Evolutionary conservation across 148 eudicot genomes (phyloP).

Genomic region (Polygonum maritimum): DNA sequence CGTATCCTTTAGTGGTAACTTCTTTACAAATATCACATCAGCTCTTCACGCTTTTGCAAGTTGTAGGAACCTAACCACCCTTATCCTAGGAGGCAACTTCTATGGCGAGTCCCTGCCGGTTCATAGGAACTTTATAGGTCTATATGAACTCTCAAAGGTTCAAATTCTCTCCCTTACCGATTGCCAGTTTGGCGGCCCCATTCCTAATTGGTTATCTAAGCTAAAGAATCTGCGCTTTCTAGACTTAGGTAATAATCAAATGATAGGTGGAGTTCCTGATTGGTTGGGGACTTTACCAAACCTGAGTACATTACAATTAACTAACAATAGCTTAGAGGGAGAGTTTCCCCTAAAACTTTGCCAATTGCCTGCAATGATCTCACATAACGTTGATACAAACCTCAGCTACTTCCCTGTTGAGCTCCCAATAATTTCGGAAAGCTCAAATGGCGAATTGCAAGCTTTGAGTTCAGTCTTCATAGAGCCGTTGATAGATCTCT

Average conservation of each 20-base stretch:
- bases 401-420: neutral
- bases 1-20: slow-evolving; percentile 61
- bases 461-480: slow-evolving; percentile 16
- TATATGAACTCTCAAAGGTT: slow-evolving; percentile 41
- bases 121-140: slow-evolving; percentile 22
- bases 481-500: slow-evolving; percentile 41
- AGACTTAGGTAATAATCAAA: slow-evolving; percentile 47
- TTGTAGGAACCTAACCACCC: slow-evolving; percentile 53
- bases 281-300: slow-evolving; percentile 56
- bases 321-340: slow-evolving; percentile 41
- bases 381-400: slow-evolving; percentile 11
- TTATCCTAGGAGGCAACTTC: slow-evolving; percentile 50
- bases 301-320: slow-evolving; percentile 61
- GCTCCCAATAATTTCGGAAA: too few species aligned
- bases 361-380: slow-evolving; percentile 32
- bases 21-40: slow-evolving; percentile 44
- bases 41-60: slow-evolving; percentile 40
- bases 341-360: slow-evolving; percentile 19
- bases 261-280: slow-evolving; percentile 59
- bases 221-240: slow-evolving; percentile 48
- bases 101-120: slow-evolving; percentile 44
- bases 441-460: slow-evolving; percentile 25
- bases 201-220: slow-evolving; percentile 57
- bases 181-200: slow-evolving; percentile 42
- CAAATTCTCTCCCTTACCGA: slow-evolving; percentile 58